phyloP scores from a whole-genome alignment of 2,329 filamentous ascomycete species.

The Tolypocladium tropicale region DNA sequence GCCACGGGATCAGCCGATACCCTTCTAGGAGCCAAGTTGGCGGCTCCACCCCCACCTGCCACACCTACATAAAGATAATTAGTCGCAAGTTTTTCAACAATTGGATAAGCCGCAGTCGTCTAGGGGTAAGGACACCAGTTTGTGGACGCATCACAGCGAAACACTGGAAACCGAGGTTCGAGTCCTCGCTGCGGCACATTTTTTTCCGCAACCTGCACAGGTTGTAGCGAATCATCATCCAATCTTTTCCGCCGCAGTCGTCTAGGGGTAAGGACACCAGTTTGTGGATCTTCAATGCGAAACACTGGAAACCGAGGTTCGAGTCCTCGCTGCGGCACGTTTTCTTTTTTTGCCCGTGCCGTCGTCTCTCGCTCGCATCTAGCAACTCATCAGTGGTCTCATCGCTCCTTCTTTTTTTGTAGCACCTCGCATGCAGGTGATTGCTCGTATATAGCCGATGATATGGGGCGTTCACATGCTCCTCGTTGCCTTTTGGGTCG shows the following conservation, averaged over 20 bases:
- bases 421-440: too few species aligned
- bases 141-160: conserved; percentile 11
- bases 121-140: conserved; percentile 20
- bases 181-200: conserved; percentile 15
- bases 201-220: not conserved
- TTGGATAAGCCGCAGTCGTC: conserved; percentile 9
- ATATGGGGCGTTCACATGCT: too few species aligned
- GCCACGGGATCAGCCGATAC: too few species aligned
- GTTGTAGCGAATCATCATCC: not conserved
- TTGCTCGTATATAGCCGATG: too few species aligned
- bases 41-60: not conserved
- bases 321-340: conserved; percentile 17
- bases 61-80: not conserved
- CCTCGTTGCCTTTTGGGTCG: too few species aligned
- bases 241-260: conserved; percentile 1
- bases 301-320: conserved; percentile 20
- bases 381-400: not conserved
- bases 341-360: not conserved
- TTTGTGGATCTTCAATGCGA: conserved; percentile 13
- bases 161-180: conserved; percentile 20
- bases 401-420: too few species aligned
- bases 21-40: not conserved
- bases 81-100: not conserved
- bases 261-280: conserved; percentile 19
- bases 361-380: too few species aligned